Evolutionary conservation across 2,329 filamentous ascomycete genomes (phyloP), one percentile per base, ranked within the genome.

Genomic region (Aspergillus sp.): DNA sequence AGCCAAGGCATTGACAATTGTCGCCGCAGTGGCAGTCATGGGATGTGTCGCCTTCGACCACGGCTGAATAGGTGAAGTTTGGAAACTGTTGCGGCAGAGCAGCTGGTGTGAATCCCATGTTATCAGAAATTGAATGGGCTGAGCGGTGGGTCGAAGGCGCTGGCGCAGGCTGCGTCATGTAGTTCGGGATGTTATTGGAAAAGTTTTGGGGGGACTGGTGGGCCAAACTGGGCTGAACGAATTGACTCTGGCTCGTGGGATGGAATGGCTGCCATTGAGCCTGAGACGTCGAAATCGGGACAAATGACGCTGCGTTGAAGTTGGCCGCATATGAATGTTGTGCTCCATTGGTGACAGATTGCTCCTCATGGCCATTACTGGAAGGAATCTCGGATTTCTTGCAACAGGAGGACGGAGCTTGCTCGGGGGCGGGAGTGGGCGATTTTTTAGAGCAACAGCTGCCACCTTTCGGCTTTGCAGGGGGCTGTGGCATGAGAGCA

Each of bases 1-100:
- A 78, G 14, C 73, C 76, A 25, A 78, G 57, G 56, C 76, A 78
- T 55, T 77, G 69, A 50, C 76, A 78, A 5, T 65, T 66, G 45
- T 76, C 71, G 19, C 76, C 76, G 55, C 76, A 78, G 40, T 62
- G 64, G 53, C 76, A 78, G 7, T 68, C 65, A 56, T 72, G 66
- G 11, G 57, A 62, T n/a, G 62, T 49, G 16, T 68, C 62, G 9
- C 54, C 52, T 4, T 45, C 45, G 10, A 58, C 48, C 17, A 47
- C 34, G 29, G 45, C 32, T 29, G 47, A 52, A 48, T 56, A 57
- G 45, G 44, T 46, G 43, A 53, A 45, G 21, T 45, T 17, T 52
- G 50, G 25, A 23, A 52, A 20, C 11, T 58, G 55, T 11, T 58
- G 52, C 25, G 54, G 41, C 50, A 64, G 56, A 14, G 56, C 38